Evolutionary conservation across 1,284 basidiomycete species (phyloP).

Genomic region (Moesziomyces antarcticus): DNA sequence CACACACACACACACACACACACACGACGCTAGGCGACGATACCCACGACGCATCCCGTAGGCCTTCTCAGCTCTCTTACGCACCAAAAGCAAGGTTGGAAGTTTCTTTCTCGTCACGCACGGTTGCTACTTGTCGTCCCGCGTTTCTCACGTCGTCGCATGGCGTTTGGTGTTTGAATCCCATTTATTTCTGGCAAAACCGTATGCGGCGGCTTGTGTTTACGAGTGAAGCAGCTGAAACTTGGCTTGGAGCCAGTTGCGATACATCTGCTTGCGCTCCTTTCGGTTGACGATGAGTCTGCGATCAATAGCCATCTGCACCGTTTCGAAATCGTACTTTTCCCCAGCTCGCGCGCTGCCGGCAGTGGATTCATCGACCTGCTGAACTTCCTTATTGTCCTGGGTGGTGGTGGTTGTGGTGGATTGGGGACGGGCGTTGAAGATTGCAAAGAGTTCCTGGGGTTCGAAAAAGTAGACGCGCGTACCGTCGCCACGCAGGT

Average conservation of each 20-base stretch:
- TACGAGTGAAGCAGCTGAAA: conserved; percentile 25
- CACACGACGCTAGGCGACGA: conserved; percentile 4
- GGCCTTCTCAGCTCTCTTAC: no score
- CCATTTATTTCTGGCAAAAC: background rate
- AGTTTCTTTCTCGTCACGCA: no score
- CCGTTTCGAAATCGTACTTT: conserved; percentile 49
- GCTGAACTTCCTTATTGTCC: background rate
- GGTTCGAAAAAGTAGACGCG: conserved; percentile 70
- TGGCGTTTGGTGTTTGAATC: background rate
- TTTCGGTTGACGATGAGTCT: conserved; percentile 65
- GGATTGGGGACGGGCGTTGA: conserved; percentile 48
- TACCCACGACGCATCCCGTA: conserved; percentile 20
- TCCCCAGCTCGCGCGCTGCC: background rate
- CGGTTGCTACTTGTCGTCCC: no score
- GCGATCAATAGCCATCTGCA: conserved; percentile 64
- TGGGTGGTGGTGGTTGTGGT: conserved; percentile 13
- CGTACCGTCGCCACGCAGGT: conserved; percentile 87
- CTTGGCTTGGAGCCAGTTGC: conserved; percentile 65
- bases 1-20: background rate
- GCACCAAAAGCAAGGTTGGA: conserved; percentile 1
- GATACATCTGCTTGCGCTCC: conserved; percentile 65
- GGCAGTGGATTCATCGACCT: background rate
- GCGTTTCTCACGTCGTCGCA: no score
- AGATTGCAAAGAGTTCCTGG: conserved; percentile 58
- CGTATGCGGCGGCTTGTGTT: no score